These are phyloP conservation scores for Lumnitzera racemosa DNA, from an alignment of 345 rosid species.

Conservation along the genomic window DNA sequence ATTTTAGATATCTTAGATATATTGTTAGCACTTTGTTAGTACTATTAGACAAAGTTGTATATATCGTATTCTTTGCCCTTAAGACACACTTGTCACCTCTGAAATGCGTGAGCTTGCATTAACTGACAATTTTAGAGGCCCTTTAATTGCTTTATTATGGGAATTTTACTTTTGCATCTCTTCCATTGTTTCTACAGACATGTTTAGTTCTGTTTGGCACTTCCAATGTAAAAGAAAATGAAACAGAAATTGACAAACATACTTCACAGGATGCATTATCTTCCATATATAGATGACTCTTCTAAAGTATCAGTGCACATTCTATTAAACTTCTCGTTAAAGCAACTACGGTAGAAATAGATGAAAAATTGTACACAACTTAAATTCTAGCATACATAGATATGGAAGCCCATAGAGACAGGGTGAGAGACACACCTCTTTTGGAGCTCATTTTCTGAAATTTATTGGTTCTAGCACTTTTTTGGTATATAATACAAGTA, in stretches of 20 bases:
- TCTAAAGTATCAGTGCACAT: too few relatives aligned
- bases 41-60: too few relatives aligned
- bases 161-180: not conserved
- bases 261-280: too few relatives aligned
- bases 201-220: not conserved
- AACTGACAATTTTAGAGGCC: not conserved
- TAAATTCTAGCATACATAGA: not conserved
- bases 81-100: conserved; percentile 10
- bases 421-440: conserved; percentile 11
- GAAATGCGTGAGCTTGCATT: not conserved
- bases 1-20: too few relatives aligned
- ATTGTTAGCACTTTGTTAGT: too few relatives aligned
- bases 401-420: not conserved
- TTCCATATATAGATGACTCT: too few relatives aligned
- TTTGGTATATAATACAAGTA: too few relatives aligned
- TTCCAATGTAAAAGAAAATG: not conserved
- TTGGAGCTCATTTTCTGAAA: conserved; percentile 2
- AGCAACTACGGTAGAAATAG: not conserved
- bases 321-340: not conserved
- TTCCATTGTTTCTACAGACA: not conserved
- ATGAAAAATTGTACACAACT: not conserved
- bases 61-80: conserved; percentile 14
- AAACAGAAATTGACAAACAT: too few relatives aligned
- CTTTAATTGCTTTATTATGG: not conserved
- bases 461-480: conserved; percentile 8